A percentile compares a stretch with the other conserved stretches of the same genome.
phyloP scores from a whole-genome alignment of 2,329 filamentous ascomycete species.

The Cytospora schulzeri region DNA sequence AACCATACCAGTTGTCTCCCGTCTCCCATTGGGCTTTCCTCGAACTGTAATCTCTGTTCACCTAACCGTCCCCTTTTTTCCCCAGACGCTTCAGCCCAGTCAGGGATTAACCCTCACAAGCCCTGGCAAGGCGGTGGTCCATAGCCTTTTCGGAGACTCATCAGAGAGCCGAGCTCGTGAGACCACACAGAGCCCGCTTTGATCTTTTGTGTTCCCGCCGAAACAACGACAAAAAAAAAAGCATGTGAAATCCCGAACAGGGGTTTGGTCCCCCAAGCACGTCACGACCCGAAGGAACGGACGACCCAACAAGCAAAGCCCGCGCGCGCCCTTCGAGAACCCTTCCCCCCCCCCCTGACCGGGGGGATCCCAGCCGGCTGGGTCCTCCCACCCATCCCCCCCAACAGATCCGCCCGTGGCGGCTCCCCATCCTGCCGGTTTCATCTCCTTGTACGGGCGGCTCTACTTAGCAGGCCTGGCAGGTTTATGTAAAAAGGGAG shows the following conservation, averaged over 20 bases:
- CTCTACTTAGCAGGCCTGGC: no score
- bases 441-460: neutral
- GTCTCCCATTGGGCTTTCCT: no score
- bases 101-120: neutral
- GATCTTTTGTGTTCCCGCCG: neutral
- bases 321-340: neutral
- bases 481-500: no score
- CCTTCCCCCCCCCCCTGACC: no score
- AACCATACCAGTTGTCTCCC: no score
- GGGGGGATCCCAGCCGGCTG: conserved; percentile 6
- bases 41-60: neutral
- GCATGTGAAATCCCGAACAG: neutral
- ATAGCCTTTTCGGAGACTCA: neutral
- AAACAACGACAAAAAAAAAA: neutral
- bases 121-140: neutral
- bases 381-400: neutral
- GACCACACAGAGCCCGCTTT: neutral
- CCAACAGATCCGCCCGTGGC: neutral
- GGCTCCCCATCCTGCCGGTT: neutral
- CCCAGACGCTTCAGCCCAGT: neutral
- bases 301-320: neutral
- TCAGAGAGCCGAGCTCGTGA: neutral
- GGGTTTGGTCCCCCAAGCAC: neutral
- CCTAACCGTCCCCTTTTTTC: neutral
- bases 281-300: neutral